Evolutionary conservation across 1,284 basidiomycete species (phyloP), one percentile per base, ranked within the genome.

Genomic region (Crucibulum parvulum): DNA sequence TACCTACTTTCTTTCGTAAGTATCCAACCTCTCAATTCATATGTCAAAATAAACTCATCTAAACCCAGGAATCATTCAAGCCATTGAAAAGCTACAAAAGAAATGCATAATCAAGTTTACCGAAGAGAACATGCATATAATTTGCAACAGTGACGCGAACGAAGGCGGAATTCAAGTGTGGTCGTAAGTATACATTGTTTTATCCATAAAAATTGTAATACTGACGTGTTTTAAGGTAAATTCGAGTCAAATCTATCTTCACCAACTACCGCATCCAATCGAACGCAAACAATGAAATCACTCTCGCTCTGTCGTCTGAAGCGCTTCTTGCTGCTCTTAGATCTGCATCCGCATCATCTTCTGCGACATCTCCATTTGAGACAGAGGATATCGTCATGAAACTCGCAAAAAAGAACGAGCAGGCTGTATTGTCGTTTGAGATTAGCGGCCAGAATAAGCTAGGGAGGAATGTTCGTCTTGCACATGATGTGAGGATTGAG

Each of bases 151-250:
- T 59, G 92, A 94, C 63, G 84, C 85, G 43, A 91, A 88, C 61
- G 91, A 92, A 65, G 93, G 93, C 7, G 93, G 94, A 3, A 90
- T 95, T 7, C 93, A 96, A 73, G 92, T 96, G 51, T 96, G 95
- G 94, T 94, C 93, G 94, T 96, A 68, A 75, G 93, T 87, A 6
- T 31, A 6, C 24, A 31, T 51, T 3, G 50, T 18, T 24, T 34
- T 53, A 11, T n/a, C n/a, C n/a, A n/a, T n/a, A n/a, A n/a, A n/a
- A n/a, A n/a, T n/a, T n/a, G n/a, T 11, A 37, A 38, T 9, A 54
- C 56, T 47, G 8, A 56, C 43, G 18, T 47, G 48, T 45, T 35
- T 51, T 45, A 51, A 90, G 87, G 11, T 81, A 85, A 67, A 84
- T 88, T 65, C 88, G 88, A 72, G 81, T 86, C 7, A 82, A 87